Percentiles rank a stretch among this genome's conserved stretches.
phyloP scores from a whole-genome alignment of 2,329 filamentous ascomycete genomes.

The Colletotrichum sp. region DNA sequence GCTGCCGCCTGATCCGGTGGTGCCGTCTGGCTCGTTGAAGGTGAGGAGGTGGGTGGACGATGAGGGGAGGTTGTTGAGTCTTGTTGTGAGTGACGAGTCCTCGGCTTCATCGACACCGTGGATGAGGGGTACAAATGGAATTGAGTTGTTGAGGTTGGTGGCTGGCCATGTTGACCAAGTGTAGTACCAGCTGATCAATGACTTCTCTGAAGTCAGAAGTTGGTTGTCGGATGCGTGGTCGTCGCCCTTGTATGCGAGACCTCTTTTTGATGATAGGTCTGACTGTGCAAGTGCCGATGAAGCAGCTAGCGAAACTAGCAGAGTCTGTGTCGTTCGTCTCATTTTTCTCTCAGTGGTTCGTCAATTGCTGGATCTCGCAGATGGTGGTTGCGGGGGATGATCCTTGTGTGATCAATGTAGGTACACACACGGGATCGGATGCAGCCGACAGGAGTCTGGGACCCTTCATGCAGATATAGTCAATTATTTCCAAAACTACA shows the following conservation, averaged over 20 bases:
- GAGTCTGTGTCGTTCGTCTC: background rate
- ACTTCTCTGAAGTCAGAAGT: slow-evolving; percentile 39
- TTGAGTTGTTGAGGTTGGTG: slow-evolving; percentile 23
- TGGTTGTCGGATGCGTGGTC: slow-evolving; percentile 31
- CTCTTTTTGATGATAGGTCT: slow-evolving; percentile 6
- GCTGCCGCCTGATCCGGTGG: slow-evolving; percentile 42
- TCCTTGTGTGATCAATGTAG: slow-evolving; percentile 6
- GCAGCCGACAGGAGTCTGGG: background rate
- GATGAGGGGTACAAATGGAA: slow-evolving; percentile 42
- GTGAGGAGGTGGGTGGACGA: slow-evolving; percentile 42
- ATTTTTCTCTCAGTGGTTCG: background rate
- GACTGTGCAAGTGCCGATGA: background rate
- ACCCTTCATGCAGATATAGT: background rate
- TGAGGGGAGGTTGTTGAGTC: slow-evolving; percentile 30
- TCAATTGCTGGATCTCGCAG: background rate
- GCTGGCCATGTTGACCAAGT: slow-evolving; percentile 42
- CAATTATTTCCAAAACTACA: background rate
- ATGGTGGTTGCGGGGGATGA: background rate
- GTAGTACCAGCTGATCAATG: slow-evolving; percentile 46
- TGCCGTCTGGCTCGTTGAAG: slow-evolving; percentile 48
- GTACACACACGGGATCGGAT: slow-evolving; percentile 1
- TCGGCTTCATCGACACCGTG: slow-evolving; percentile 39
- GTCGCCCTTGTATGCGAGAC: slow-evolving; percentile 16
- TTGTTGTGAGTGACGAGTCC: slow-evolving; percentile 26
- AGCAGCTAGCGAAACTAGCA: background rate